These are phyloP conservation scores for Mycena capillaripes DNA, from an alignment of 768 basidiomycete genomes.

Conservation along the genomic window DNA sequence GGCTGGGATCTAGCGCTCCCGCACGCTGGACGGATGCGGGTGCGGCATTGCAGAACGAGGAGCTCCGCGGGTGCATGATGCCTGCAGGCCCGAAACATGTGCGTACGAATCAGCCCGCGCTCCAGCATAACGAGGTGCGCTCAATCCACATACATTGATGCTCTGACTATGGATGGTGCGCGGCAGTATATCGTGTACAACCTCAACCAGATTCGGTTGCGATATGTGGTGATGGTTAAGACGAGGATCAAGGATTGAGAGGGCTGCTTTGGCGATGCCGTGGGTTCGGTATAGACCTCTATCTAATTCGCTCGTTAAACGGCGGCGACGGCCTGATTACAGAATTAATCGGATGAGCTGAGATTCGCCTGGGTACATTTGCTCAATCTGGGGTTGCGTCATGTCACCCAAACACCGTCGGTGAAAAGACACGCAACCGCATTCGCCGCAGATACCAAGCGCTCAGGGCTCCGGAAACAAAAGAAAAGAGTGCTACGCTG, in stretches of 20 bases:
- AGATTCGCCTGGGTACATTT: too few relatives aligned
- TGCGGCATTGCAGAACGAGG: neutral
- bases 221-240: constrained; percentile 25
- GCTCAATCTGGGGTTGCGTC: too few relatives aligned
- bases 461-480: too few relatives aligned
- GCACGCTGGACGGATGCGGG: constrained; percentile 16
- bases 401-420: too few relatives aligned
- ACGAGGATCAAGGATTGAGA: neutral
- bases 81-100: neutral
- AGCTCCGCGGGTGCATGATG: constrained; percentile 22
- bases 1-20: constrained; percentile 15
- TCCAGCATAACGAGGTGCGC: constrained; percentile 15
- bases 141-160: neutral
- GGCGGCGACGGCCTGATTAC: too few relatives aligned
- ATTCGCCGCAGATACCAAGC: too few relatives aligned
- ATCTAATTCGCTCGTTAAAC: too few relatives aligned
- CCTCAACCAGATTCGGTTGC: constrained; percentile 14
- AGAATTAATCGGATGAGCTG: too few relatives aligned
- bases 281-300: too few relatives aligned
- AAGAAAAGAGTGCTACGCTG: too few relatives aligned
- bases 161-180: neutral
- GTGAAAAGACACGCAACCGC: too few relatives aligned
- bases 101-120: neutral
- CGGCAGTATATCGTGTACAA: constrained; percentile 20
- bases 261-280: too few relatives aligned